A percentile compares a stretch with the other conserved stretches of the same genome.
These are phyloP conservation scores for Sesbania bispinosa DNA, from an alignment of 306 rosid species.

Conservation along the genomic window DNA sequence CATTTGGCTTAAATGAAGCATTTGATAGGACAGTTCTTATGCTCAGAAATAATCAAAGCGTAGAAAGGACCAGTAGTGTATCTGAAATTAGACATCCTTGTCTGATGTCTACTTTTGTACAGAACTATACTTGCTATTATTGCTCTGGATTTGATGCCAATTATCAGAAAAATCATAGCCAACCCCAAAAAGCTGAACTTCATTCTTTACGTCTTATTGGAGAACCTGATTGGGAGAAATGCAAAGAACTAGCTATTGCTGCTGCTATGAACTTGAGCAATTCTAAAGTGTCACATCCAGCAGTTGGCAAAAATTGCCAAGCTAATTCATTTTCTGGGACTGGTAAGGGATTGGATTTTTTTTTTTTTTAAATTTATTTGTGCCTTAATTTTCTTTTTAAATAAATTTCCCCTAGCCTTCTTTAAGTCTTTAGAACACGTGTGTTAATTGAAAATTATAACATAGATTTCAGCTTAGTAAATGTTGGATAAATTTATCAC, in stretches of 20 bases:
- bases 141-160: conserved; percentile 11
- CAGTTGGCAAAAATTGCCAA: conserved; percentile 30
- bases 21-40: conserved; percentile 63
- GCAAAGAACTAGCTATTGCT: conserved; percentile 60
- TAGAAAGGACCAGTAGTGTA: conserved; percentile 13
- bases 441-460: background rate
- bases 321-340: conserved; percentile 32
- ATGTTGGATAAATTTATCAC: background rate
- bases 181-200: conserved; percentile 21
- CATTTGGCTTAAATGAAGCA: conserved; percentile 81
- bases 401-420: background rate
- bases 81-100: conserved; percentile 68
- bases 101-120: conserved; percentile 47
- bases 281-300: conserved; percentile 32
- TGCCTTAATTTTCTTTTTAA: background rate
- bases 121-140: conserved; percentile 53
- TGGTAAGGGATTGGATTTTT: conserved; percentile 29
- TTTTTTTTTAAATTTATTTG: background rate
- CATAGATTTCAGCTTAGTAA: background rate
- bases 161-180: conserved; percentile 29
- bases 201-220: conserved; percentile 53
- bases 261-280: conserved; percentile 61
- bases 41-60: conserved; percentile 40
- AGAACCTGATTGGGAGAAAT: conserved; percentile 67
- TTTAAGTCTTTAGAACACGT: background rate